Base-by-base conservation (phyloP, 805 yeast species). In the Isabelozyma heimii region DNA sequence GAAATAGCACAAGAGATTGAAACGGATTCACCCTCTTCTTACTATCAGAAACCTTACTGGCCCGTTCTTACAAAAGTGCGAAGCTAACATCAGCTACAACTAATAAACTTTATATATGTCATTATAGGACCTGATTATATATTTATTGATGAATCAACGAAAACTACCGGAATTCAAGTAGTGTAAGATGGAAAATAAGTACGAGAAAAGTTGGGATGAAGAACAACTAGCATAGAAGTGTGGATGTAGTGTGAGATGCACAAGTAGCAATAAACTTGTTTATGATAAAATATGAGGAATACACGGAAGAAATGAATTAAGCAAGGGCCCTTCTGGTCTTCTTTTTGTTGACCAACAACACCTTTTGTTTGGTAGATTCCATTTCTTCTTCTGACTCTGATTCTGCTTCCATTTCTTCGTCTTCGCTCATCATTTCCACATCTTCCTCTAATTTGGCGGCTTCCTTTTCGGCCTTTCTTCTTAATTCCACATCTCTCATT, bases 401-500 rank as follows among this genome's bases (percentile, higher is more conserved):
- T 44, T 70, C 76, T 37, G 74, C 79, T 47, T 69, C 76, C 44
- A 70, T 81, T 35, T 54, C 60, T 40, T 69, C 79, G 44, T 69
- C 79, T 47, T 70, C 79, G 40, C 45, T 63, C 75, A 16, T 57
- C 67, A 41, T 65, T 78, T 46, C 58, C 16, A 58, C 66, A 13
- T 70, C 82, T 50, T 69, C 80, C 38, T 65, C 75, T 6, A 72
- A 84, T 64, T 72, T 83, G 48, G 81, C 83, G 57, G 85, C 86
- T 57, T 75, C 78, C 72, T 80, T 87, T 58, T 91, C 91, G 48
- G 84, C 83, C 72, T 76, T 80, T 67, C 84, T 82, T 63, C 89
- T 84, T 56, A 90, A 71, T 75, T 91, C 97, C 49, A 91, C 97
- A 37, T 91, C 97, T 78, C 97, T 88, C 81, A 90, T 83, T 70